Evolutionary conservation across 225 moss, liverwort and hornwort genomes (phyloP), one percentile per base, ranked within the genome.

Genomic region (Climacium dendroides): DNA sequence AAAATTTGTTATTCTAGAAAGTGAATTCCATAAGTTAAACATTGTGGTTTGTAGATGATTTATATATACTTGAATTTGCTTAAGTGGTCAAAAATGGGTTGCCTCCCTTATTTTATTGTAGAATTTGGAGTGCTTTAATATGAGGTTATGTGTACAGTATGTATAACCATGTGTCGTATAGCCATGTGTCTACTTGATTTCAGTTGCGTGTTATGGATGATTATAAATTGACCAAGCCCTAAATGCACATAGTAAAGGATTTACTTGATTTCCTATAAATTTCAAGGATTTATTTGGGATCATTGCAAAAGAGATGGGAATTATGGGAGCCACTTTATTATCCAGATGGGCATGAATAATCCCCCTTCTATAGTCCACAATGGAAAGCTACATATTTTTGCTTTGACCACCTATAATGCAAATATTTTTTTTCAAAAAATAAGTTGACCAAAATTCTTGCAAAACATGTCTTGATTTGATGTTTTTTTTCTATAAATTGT

Each of bases 351-450:
- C 28, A 28, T 1, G 14, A 43, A 71, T 43, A 15, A 26, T 26
- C 8, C 41, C 41, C 12, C 7, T 0, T 70, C 7, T 25, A 13
- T 1, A 13, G 3, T 43, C 16, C 0, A 25, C n/a, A n/a, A n/a
- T n/a, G n/a, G n/a, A n/a, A n/a, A n/a, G n/a, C n/a, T n/a, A n/a
- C n/a, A n/a, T n/a, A 0, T 15, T 41, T 71, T 45, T 71, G 5
- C 15, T 43, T 71, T 3, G 3, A 43, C 15, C 16, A 45, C 28
- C 43, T 15, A 15, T 25, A 43, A 43, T n/a, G n/a, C n/a, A n/a
- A 9, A 2, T 71, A 0, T 8, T 0, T 15, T 15, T 43, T 26
- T 43, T 3, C 9, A 0, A 5, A 16, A 71, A 43, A 26, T 28
- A 28, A 72, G 3, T 29, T 43, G 17, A 47, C 6, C 30, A 73